These are phyloP conservation scores for Gnetum montanum DNA, from an alignment of 75 land plant genomes.

Conservation along the genomic window DNA sequence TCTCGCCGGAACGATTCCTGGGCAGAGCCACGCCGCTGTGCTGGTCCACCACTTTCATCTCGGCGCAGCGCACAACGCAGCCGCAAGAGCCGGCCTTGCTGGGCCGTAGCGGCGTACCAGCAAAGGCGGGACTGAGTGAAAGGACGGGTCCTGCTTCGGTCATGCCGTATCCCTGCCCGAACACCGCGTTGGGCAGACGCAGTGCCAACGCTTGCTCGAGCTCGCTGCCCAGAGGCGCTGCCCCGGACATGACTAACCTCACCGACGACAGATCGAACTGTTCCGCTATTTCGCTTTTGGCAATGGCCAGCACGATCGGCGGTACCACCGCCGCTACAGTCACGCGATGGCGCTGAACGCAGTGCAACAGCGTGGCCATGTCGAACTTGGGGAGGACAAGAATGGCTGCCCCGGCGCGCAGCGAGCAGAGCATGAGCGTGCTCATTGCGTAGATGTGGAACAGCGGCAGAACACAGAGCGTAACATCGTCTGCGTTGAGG, in stretches of 20 bases:
- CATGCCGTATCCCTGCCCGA: constrained; percentile 62
- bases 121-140: constrained; percentile 19
- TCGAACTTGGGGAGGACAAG: constrained; percentile 78
- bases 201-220: constrained; percentile 55
- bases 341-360: constrained; percentile 39
- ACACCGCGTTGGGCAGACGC: constrained; percentile 50
- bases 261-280: constrained; percentile 63
- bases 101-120: constrained; percentile 16
- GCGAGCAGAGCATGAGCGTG: constrained; percentile 51
- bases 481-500: constrained; percentile 39
- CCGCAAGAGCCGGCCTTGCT: constrained; percentile 23
- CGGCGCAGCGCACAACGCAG: constrained; percentile 14
- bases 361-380: constrained; percentile 41
- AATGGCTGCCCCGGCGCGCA: constrained; percentile 63
- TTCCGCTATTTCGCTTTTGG: constrained; percentile 55
- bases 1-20: constrained; percentile 17
- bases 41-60: constrained; percentile 19
- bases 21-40: constrained; percentile 17
- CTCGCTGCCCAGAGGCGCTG: constrained; percentile 91
- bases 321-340: constrained; percentile 82
- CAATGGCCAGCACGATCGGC: constrained; percentile 73
- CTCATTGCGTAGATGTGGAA: constrained; percentile 79
- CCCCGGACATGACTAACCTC: constrained; percentile 69
- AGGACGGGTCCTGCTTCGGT: constrained; percentile 32
- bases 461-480: constrained; percentile 76